Percentiles rank a stretch among this genome's conserved stretches.
Evolutionary conservation across 176 grass and related monocot species (phyloP).

Genomic region (Aegilops tauschii): DNA sequence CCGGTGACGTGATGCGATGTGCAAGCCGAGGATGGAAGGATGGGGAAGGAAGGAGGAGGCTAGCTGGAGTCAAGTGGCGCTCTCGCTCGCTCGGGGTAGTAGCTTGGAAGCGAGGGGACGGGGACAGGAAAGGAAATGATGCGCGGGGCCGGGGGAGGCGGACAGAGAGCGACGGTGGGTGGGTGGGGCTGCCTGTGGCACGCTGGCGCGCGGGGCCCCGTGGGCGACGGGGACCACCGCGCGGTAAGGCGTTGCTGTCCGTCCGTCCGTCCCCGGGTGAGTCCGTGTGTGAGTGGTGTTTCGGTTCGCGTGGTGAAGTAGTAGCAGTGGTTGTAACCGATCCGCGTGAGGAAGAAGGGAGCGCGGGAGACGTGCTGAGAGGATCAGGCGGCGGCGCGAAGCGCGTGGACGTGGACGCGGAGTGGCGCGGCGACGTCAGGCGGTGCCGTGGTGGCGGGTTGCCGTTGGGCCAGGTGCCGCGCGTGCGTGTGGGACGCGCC

Average conservation of each 20-base stretch:
- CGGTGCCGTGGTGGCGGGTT: background rate
- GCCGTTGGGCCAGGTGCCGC: background rate
- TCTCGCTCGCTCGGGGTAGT: background rate
- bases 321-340: background rate
- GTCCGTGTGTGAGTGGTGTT: too few relatives aligned
- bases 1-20: slow-evolving; percentile 18
- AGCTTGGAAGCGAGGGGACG: slow-evolving; percentile 51
- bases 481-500: background rate
- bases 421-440: background rate
- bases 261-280: background rate
- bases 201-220: slow-evolving; percentile 24
- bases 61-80: background rate
- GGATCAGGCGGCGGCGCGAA: slow-evolving; percentile 11
- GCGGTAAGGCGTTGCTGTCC: slow-evolving; percentile 45
- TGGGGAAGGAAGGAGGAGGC: background rate
- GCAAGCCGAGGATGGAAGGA: background rate
- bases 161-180: slow-evolving; percentile 14
- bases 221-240: background rate
- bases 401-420: slow-evolving; percentile 7
- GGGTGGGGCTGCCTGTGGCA: background rate
- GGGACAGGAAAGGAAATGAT: background rate
- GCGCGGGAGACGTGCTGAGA: background rate
- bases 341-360: background rate
- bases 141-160: background rate
- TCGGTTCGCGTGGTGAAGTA: background rate